These are phyloP conservation scores for Chloroidium sp. DNA, from an alignment of 163 green algal species.

Conservation along the genomic window DNA sequence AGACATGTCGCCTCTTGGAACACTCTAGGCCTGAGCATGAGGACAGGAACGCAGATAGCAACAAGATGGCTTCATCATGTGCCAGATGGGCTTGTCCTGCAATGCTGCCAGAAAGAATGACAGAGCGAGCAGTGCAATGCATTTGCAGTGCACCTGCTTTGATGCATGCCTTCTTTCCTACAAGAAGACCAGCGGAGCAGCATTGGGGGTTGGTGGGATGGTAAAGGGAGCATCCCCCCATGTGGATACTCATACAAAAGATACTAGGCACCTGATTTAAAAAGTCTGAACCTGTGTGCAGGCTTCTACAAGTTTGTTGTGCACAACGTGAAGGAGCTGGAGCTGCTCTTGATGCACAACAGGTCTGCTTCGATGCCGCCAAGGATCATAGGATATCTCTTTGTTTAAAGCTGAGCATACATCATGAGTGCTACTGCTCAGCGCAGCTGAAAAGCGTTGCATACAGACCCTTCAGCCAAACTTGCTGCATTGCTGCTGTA, in stretches of 20 bases:
- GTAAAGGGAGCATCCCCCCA: too few relatives aligned
- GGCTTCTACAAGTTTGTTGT: conserved; percentile 90
- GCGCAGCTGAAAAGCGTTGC: background rate
- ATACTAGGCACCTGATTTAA: background rate
- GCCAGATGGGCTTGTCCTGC: background rate
- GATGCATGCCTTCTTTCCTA: background rate
- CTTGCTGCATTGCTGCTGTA: too few relatives aligned
- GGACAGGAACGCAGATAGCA: background rate
- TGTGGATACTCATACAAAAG: too few relatives aligned
- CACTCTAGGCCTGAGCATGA: background rate
- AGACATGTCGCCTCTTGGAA: background rate
- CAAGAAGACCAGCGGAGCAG: background rate
- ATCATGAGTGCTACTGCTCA: background rate
- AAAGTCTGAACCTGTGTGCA: conserved; percentile 18
- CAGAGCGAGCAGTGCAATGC: background rate
- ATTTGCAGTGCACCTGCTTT: background rate
- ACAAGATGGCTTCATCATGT: background rate
- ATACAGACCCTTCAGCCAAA: background rate
- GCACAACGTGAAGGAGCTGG: conserved; percentile 90
- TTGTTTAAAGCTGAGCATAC: background rate
- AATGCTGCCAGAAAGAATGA: background rate
- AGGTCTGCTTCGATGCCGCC: conserved; percentile 31
- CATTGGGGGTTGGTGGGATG: background rate
- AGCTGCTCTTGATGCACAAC: conserved; percentile 99
- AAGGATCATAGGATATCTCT: background rate